Evolutionary conservation across 2,329 filamentous ascomycete species (phyloP).

Genomic region (Monilinia laxa): DNA sequence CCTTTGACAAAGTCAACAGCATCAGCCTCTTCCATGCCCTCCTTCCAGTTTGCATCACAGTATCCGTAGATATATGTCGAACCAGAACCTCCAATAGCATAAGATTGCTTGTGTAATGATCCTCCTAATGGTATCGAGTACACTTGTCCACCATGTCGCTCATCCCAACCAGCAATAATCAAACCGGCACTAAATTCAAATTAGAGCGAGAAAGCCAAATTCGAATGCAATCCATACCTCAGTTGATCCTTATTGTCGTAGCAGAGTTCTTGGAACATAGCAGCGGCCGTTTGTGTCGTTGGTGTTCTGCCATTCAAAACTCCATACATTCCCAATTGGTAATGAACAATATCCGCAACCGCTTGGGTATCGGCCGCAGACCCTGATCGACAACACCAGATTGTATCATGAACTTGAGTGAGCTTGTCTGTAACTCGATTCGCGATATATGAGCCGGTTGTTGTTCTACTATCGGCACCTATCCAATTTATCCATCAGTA

Average conservation of each 20-base stretch:
- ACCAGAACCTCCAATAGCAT: conserved; percentile 92
- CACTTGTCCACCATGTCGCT: conserved; percentile 91
- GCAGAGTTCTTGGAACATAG: conserved; percentile 96
- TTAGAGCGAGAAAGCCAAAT: conserved; percentile 29
- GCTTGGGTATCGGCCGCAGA: conserved; percentile 98
- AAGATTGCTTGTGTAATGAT: conserved; percentile 95
- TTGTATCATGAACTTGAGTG: conserved; percentile 96
- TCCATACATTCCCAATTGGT: conserved; percentile 90
- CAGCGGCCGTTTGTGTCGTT: conserved; percentile 91
- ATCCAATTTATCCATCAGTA: conserved; percentile 26
- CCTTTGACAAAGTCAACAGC: conserved; percentile 92
- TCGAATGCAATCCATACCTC: conserved; percentile 58
- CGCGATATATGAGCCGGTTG: conserved; percentile 95
- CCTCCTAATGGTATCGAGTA: conserved; percentile 96
- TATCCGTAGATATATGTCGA: conserved; percentile 99
- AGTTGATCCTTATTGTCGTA: conserved; percentile 95
- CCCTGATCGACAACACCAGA: conserved; percentile 98
- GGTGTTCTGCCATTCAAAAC: conserved; percentile 86
- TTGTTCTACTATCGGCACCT: conserved; percentile 95
- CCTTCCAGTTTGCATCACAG: conserved; percentile 94
- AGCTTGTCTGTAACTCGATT: conserved; percentile 99
- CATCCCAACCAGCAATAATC: conserved; percentile 98
- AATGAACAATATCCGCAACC: conserved; percentile 96
- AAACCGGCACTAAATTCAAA: conserved; percentile 71
- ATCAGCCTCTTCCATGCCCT: conserved; percentile 89